Evolutionary conservation across 2,329 filamentous ascomycete species (phyloP), one percentile per base, ranked within the genome.

Genomic region (Didymella pinodella): DNA sequence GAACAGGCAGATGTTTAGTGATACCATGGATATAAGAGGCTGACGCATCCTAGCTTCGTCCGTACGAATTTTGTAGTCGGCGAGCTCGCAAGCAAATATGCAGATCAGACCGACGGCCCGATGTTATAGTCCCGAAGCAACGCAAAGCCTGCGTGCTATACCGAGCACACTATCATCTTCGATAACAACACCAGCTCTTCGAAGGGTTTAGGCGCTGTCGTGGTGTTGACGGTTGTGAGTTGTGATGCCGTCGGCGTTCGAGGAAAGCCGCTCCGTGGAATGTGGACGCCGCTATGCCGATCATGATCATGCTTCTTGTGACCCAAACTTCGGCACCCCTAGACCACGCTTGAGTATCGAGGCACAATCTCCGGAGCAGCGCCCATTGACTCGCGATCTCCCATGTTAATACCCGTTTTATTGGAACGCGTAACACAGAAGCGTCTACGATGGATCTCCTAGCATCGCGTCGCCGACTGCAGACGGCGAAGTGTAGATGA

Each of bases 311-410:
- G 18, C 22, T 46, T 50, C n/a, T 18, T 28, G 53, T 32, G 38
- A 38, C 53, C 53, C 34, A 36, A 48, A 48, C 44, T 52, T 20
- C 48, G 47, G 43, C 7, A 22, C 32, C n/a, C 41, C 45, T n/a
- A 49, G 20, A 34, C 40, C 36, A 43, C 50, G 22, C 11, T 16
- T 14, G 22, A 16, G 26, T 36, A 48, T 46, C 48, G 20, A 54
- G 34, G 54, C 41, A 59, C 20, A 54, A 51, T 54, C 46, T 54
- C 50, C 50, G 56, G 56, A 50, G 46, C 47, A 6, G 10, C n/a
- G 14, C 54, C 56, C 56, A 54, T 41, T 8, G 48, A 44, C 34
- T 51, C 46, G 50, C 50, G 31, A 25, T 26, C 45, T 28, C 25
- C 32, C 40, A 53, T 45, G 29, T 31, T 43, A 25, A 54, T 47